Evolutionary conservation across 2,329 filamentous ascomycete species (phyloP).

Genomic region (Aspergillus fumigatiaffinis): DNA sequence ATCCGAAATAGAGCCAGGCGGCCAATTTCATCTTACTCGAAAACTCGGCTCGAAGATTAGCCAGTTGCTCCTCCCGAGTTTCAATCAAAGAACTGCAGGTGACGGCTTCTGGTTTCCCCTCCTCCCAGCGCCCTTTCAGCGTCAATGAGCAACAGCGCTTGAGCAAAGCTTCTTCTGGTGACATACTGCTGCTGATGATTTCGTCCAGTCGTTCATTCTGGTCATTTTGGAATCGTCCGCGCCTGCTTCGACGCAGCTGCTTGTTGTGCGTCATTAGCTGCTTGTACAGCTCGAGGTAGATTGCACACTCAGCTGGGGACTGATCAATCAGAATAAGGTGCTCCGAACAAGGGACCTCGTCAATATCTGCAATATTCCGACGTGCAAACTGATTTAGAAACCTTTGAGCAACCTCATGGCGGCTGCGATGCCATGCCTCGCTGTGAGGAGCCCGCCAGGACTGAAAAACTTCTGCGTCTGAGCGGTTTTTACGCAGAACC

Average conservation of each 20-base stretch:
- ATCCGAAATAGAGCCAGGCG: slow-evolving; percentile 26
- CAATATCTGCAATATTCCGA: slow-evolving; percentile 43
- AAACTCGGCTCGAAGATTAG: slow-evolving; percentile 19
- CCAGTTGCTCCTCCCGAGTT: slow-evolving; percentile 21
- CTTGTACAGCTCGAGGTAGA: slow-evolving; percentile 55
- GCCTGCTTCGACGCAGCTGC: slow-evolving; percentile 28
- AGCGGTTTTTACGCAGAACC: slow-evolving; percentile 16
- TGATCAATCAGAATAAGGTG: slow-evolving; percentile 43
- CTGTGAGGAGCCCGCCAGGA: slow-evolving; percentile 49
- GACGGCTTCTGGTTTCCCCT: slow-evolving; percentile 23
- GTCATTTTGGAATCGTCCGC: slow-evolving; percentile 23
- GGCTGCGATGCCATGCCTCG: slow-evolving; percentile 48
- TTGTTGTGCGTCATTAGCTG: slow-evolving; percentile 51
- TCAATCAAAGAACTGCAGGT: slow-evolving; percentile 32
- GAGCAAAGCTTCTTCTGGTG: slow-evolving; percentile 52
- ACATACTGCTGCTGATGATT: slow-evolving; percentile 43
- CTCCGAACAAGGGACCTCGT: slow-evolving; percentile 44
- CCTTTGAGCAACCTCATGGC: slow-evolving; percentile 50
- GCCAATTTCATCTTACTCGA: slow-evolving; percentile 23
- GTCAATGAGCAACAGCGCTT: slow-evolving; percentile 43
- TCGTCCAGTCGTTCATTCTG: slow-evolving; percentile 41
- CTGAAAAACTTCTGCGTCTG: slow-evolving; percentile 54
- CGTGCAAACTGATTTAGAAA: slow-evolving; percentile 55
- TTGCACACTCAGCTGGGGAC: slow-evolving; percentile 46
- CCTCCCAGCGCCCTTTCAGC: slow-evolving; percentile 23